Evolutionary conservation across 2,329 filamentous ascomycete genomes (phyloP).

Genomic region (Ophioceras dolichostomum): DNA sequence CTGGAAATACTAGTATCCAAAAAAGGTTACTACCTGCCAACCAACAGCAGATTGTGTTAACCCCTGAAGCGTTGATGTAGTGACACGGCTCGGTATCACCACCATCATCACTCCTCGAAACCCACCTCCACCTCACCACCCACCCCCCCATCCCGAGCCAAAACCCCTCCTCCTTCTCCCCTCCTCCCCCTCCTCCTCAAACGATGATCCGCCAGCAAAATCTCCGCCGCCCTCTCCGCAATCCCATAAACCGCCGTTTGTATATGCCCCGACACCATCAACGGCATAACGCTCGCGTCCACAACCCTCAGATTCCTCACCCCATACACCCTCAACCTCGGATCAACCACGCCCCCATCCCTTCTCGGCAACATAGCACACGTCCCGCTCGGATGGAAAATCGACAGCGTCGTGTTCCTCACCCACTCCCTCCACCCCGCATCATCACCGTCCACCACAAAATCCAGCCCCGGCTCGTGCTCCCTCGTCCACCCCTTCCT

Average conservation of each 20-base stretch:
- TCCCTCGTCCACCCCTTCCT: slow-evolving; percentile 16
- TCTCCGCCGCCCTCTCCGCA: slow-evolving; percentile 29
- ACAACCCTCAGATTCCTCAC: slow-evolving; percentile 32
- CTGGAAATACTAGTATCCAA: too few species aligned
- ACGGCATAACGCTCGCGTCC: slow-evolving; percentile 36
- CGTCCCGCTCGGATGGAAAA: slow-evolving; percentile 28
- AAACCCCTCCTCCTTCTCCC: too few species aligned
- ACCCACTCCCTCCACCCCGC: slow-evolving; percentile 8
- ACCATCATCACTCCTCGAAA: too few species aligned
- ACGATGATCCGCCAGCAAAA: slow-evolving; percentile 7
- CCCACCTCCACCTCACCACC: too few species aligned
- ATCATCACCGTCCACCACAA: slow-evolving; percentile 6
- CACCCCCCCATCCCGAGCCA: too few species aligned
- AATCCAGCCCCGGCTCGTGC: slow-evolving; percentile 17
- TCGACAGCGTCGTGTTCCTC: background rate
- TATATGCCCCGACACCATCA: slow-evolving; percentile 32
- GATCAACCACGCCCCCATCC: slow-evolving; percentile 32
- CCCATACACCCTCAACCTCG: slow-evolving; percentile 31
- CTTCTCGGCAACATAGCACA: slow-evolving; percentile 31
- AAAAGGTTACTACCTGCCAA: too few species aligned
- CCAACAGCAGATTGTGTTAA: too few species aligned
- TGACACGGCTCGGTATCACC: too few species aligned
- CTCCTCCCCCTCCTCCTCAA: background rate
- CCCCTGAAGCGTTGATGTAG: too few species aligned
- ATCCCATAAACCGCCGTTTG: slow-evolving; percentile 41